Evolutionary conservation across 257 asterid species (phyloP).

Genomic region (Capsicum chinense): DNA sequence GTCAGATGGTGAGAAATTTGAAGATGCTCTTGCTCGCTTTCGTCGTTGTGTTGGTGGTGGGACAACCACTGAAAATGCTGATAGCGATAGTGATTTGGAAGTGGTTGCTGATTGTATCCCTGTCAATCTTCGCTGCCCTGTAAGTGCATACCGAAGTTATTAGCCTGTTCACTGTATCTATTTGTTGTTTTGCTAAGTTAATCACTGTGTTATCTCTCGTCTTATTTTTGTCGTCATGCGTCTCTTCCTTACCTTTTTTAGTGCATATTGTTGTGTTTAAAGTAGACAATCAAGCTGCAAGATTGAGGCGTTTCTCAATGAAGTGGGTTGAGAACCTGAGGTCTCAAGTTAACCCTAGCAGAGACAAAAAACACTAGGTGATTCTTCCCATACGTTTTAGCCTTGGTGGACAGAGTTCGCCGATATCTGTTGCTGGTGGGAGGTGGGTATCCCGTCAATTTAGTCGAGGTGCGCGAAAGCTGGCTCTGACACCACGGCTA

Average conservation of each 20-base stretch:
- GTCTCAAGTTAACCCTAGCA: too few relatives aligned
- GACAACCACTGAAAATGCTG: constrained; percentile 86
- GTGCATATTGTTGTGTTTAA: background rate
- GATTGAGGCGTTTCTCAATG: too few relatives aligned
- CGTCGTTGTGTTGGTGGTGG: constrained; percentile 80
- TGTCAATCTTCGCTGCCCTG: constrained; percentile 98
- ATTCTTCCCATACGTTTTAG: too few relatives aligned
- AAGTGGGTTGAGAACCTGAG: too few relatives aligned
- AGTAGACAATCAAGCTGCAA: constrained; percentile 23
- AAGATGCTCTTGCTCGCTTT: constrained; percentile 85
- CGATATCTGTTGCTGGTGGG: too few relatives aligned
- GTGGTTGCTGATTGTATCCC: constrained; percentile 95
- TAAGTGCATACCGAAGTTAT: constrained; percentile 46
- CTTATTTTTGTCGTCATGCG: background rate
- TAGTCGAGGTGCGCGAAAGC: too few relatives aligned
- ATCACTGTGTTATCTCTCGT: background rate
- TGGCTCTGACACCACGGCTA: too few relatives aligned
- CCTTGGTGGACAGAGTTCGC: too few relatives aligned
- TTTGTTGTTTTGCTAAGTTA: background rate
- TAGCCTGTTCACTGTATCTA: background rate
- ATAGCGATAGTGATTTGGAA: constrained; percentile 96
- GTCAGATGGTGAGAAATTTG: constrained; percentile 86
- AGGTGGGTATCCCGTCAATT: too few relatives aligned
- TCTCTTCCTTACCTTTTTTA: background rate
- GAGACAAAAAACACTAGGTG: too few relatives aligned